Conservation (phyloP, 495 filamentous ascomycete species). For the Penicillium tannophilum region DNA sequence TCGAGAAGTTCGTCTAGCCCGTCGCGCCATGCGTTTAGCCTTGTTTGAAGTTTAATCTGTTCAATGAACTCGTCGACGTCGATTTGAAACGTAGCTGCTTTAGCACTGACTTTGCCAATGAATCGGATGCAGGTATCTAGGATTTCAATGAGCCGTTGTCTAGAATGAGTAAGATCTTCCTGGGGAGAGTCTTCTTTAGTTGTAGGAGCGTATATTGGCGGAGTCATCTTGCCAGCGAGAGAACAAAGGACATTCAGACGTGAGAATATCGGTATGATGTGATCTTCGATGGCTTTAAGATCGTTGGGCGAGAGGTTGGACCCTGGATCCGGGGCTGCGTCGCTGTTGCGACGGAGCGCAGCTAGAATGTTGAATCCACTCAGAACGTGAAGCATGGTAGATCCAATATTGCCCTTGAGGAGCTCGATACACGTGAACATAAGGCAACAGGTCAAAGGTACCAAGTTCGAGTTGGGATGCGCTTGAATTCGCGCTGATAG, state of each 20-base stretch:
- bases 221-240: conserved; percentile 8
- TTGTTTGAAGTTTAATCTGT: conserved; percentile 7
- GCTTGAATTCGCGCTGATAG: conserved; percentile 9
- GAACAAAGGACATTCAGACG: conserved; percentile 9
- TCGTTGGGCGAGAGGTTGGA: conserved; percentile 4
- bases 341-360: not conserved
- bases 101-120: not conserved
- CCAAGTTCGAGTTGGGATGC: conserved; percentile 6
- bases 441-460: conserved; percentile 8
- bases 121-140: conserved; percentile 8
- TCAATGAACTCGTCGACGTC: conserved; percentile 4
- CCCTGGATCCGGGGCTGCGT: not conserved
- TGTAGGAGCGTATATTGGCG: conserved; percentile 6
- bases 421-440: conserved; percentile 9
- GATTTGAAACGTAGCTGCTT: conserved; percentile 6
- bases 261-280: conserved; percentile 7
- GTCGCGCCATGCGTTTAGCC: conserved; percentile 8
- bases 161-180: conserved; percentile 2
- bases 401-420: conserved; percentile 3
- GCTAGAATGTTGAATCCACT: conserved; percentile 10
- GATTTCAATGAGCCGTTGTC: conserved; percentile 1
- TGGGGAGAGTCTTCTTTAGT: conserved; percentile 8
- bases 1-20: conserved; percentile 4
- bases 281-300: conserved; percentile 8
- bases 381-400: conserved; percentile 2